Conservation (phyloP, 2,329 filamentous ascomycete species). For the Bipolaris gigantea region DNA sequence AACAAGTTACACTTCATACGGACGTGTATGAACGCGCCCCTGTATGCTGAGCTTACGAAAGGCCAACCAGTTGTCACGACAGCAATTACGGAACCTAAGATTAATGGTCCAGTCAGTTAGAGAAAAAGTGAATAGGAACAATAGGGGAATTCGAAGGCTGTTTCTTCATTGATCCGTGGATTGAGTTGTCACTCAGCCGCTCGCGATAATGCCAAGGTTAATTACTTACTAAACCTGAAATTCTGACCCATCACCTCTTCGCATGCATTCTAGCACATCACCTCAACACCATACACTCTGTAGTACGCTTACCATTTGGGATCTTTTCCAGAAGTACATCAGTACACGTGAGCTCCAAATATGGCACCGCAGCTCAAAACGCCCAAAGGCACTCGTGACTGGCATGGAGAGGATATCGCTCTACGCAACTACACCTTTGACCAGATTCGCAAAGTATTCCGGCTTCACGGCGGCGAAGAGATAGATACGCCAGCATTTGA, state of each 20-base stretch:
- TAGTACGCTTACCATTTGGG: neutral
- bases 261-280: neutral
- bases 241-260: neutral
- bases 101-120: neutral
- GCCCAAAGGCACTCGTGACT: conserved; percentile 85
- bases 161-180: no score
- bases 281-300: no score
- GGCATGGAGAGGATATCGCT: conserved; percentile 28
- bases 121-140: neutral
- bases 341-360: neutral
- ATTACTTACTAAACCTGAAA: neutral
- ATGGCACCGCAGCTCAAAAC: conserved; percentile 65
- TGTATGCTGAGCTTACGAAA: no score
- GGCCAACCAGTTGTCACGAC: neutral
- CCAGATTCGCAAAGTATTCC: conserved; percentile 19
- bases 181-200: neutral
- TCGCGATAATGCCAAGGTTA: neutral
- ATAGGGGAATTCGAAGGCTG: no score
- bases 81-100: neutral
- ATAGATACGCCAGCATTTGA: conserved; percentile 68
- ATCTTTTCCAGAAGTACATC: neutral
- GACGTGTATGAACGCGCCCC: no score
- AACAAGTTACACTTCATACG: no score
- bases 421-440: conserved; percentile 22
- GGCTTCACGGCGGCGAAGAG: conserved; percentile 21